These are phyloP conservation scores for Hibiscus tridactylites DNA, from an alignment of 345 rosid species.

Conservation along the genomic window DNA sequence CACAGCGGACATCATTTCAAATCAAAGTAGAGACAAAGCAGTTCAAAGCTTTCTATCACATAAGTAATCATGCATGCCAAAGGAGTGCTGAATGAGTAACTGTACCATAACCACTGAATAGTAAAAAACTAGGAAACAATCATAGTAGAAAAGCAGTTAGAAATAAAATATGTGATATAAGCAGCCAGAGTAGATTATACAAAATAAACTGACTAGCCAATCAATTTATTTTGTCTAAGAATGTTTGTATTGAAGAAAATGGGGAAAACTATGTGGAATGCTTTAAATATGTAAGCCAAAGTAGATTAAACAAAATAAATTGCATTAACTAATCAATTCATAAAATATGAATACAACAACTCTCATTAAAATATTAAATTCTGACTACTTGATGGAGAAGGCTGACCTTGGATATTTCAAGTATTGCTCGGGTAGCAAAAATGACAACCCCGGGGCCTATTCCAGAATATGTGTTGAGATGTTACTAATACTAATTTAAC, in stretches of 20 bases:
- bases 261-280: background rate
- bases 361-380: background rate
- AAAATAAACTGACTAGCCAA: no score
- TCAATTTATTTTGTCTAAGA: background rate
- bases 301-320: background rate
- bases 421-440: slow-evolving; percentile 82
- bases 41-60: background rate
- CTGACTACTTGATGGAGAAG: background rate
- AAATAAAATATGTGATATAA: background rate
- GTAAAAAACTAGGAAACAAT: background rate
- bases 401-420: slow-evolving; percentile 76
- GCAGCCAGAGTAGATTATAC: no score
- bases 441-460: slow-evolving; percentile 95
- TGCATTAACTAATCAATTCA: background rate
- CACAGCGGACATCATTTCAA: slow-evolving; percentile 11
- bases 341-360: background rate
- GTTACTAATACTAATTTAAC: slow-evolving; percentile 1
- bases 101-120: background rate
- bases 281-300: background rate
- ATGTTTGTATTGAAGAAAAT: background rate
- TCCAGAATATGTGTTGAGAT: slow-evolving; percentile 16
- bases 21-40: background rate
- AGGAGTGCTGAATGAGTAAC: background rate
- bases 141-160: background rate
- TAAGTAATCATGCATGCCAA: background rate